Percentiles rank a stretch among this genome's conserved stretches.
Evolutionary conservation across 2,329 filamentous ascomycete genomes (phyloP).

Genomic region (Sordariomycetes sp.): DNA sequence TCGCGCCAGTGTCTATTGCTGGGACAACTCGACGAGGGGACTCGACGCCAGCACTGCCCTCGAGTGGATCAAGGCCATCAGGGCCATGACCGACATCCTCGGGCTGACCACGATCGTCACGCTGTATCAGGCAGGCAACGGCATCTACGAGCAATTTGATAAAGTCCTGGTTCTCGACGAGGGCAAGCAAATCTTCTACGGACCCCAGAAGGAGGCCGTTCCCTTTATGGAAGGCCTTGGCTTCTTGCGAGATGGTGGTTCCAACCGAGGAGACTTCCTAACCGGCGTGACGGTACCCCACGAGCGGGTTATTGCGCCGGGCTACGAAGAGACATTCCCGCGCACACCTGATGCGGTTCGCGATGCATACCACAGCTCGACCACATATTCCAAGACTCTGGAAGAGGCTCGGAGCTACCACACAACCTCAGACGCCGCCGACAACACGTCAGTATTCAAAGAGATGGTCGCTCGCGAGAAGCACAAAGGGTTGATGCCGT

Average conservation of each 20-base stretch:
- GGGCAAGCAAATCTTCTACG: constrained; percentile 58
- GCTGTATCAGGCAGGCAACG: constrained; percentile 61
- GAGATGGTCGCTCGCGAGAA: constrained; percentile 41
- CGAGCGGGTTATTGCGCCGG: constrained; percentile 9
- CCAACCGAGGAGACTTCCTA: constrained; percentile 57
- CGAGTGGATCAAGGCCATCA: constrained; percentile 50
- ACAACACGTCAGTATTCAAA: constrained; percentile 42
- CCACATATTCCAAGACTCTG: constrained; percentile 40
- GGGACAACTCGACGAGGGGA: constrained; percentile 60
- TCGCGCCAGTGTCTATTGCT: constrained; percentile 50
- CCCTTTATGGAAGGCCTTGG: constrained; percentile 58
- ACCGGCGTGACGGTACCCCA: constrained; percentile 47
- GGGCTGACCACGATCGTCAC: constrained; percentile 54
- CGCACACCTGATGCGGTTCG: constrained; percentile 33
- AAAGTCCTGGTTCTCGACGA: constrained; percentile 61
- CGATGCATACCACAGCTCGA: constrained; percentile 39
- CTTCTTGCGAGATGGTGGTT: constrained; percentile 51
- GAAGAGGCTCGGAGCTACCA: constrained; percentile 47
- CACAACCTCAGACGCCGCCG: constrained; percentile 33
- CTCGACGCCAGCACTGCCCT: constrained; percentile 57
- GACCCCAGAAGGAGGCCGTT: constrained; percentile 45
- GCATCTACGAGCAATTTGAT: constrained; percentile 61
- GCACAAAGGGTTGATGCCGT: constrained; percentile 31
- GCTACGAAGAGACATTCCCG: constrained; percentile 30
- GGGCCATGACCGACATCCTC: constrained; percentile 54